Conservation (phyloP, 129 eudicot genomes). For the Smallanthus sonchifolius region DNA sequence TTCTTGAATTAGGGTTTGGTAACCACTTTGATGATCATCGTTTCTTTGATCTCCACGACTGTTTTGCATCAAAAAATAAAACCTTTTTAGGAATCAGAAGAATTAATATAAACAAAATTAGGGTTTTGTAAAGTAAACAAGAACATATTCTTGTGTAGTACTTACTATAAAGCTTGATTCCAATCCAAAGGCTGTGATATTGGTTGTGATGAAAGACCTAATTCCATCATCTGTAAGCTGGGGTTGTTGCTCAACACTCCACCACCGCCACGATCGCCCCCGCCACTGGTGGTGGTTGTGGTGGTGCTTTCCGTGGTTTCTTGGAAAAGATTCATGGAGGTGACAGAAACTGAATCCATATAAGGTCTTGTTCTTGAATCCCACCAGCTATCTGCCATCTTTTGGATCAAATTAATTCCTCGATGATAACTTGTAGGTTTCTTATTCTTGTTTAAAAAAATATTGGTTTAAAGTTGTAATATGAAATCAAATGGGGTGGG, state of each 20-base stretch:
- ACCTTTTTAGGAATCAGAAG: not conserved
- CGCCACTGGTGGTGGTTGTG: slow-evolving; percentile 28
- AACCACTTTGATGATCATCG: slow-evolving; percentile 51
- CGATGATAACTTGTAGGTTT: not conserved
- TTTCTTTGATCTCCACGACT: slow-evolving; percentile 56
- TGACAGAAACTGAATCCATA: slow-evolving; percentile 43
- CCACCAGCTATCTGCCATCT: slow-evolving; percentile 85
- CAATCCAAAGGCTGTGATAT: slow-evolving; percentile 54
- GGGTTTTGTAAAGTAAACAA: slow-evolving; percentile 22
- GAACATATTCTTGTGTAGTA: slow-evolving; percentile 15
- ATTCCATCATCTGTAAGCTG: slow-evolving; percentile 63
- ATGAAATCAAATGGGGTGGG: slow-evolving; percentile 46
- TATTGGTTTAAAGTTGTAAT: slow-evolving; percentile 12
- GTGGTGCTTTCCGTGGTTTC: slow-evolving; percentile 35
- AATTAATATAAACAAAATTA: not conserved
- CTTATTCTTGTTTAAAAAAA: slow-evolving; percentile 10
- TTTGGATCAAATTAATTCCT: slow-evolving; percentile 13
- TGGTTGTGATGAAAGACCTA: slow-evolving; percentile 77
- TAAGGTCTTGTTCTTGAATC: slow-evolving; percentile 51
- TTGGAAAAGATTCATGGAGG: slow-evolving; percentile 49
- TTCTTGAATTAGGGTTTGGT: slow-evolving; percentile 58
- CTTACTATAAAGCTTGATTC: slow-evolving; percentile 78
- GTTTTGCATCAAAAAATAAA: slow-evolving; percentile 9
- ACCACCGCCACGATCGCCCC: not conserved
- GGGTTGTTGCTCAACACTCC: slow-evolving; percentile 30